Percentiles rank a stretch among this genome's conserved stretches.
phyloP scores from a whole-genome alignment of 371 early-diverging fungal genomes.

The Mucor lusitanicus region DNA sequence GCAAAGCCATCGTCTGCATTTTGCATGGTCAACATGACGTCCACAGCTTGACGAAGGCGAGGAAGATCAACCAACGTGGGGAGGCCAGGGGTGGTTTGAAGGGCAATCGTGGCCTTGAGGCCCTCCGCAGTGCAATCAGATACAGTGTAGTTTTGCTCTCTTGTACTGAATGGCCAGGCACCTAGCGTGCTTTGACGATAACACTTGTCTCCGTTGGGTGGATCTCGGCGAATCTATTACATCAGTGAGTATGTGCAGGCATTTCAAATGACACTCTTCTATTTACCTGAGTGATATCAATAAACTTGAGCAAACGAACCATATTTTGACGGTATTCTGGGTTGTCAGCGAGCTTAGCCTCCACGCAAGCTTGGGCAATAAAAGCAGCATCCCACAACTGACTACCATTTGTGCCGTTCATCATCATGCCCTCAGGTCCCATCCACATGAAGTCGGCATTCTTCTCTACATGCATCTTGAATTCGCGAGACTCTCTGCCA shows the following conservation, averaged over 20 bases:
- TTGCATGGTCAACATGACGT: slow-evolving; percentile 91
- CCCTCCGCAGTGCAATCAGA: slow-evolving; percentile 98
- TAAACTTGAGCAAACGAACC: slow-evolving; percentile 73
- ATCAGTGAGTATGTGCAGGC: not conserved
- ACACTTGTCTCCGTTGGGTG: slow-evolving; percentile 63
- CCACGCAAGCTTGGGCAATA: slow-evolving; percentile 73
- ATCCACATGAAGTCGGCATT: slow-evolving; percentile 90
- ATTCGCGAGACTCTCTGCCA: slow-evolving; percentile 82
- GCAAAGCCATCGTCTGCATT: slow-evolving; percentile 92
- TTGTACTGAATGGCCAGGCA: slow-evolving; percentile 97
- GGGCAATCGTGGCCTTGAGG: slow-evolving; percentile 75
- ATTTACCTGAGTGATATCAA: slow-evolving; percentile 80
- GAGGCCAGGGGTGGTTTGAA: slow-evolving; percentile 66
- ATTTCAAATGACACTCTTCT: not conserved
- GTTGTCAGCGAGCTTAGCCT: slow-evolving; percentile 68
- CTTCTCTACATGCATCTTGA: slow-evolving; percentile 74
- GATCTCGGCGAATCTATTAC: slow-evolving; percentile 71
- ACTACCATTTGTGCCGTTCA: slow-evolving; percentile 97
- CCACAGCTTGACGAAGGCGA: slow-evolving; percentile 84
- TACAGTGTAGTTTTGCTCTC: slow-evolving; percentile 93
- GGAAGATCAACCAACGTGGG: slow-evolving; percentile 49
- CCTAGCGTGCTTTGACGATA: slow-evolving; percentile 87
- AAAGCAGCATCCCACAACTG: slow-evolving; percentile 98
- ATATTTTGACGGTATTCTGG: slow-evolving; percentile 70
- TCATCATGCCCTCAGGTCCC: slow-evolving; percentile 90